phyloP scores from a whole-genome alignment of 2,329 filamentous ascomycete genomes.

The Claviceps citrina region DNA sequence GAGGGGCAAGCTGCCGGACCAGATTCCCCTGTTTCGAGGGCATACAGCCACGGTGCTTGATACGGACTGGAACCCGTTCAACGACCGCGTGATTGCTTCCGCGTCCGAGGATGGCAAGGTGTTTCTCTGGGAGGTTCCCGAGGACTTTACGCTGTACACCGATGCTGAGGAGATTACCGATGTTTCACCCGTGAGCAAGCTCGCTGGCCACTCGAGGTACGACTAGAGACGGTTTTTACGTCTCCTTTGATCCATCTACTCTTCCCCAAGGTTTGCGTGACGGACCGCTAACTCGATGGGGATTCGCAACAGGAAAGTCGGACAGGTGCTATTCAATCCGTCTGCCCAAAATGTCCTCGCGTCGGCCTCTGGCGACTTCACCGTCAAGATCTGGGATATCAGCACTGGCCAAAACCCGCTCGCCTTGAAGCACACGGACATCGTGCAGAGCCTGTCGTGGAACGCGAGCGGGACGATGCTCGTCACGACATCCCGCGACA shows the following conservation, averaged over 20 bases:
- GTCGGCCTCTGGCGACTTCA: conserved; percentile 87
- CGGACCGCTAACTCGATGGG: background rate
- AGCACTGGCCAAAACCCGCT: conserved; percentile 59
- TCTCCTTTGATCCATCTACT: background rate
- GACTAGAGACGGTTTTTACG: background rate
- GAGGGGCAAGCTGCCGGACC: conserved; percentile 78
- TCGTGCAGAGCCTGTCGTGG: conserved; percentile 92
- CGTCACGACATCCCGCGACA: conserved; percentile 89
- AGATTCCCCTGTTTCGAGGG: conserved; percentile 86
- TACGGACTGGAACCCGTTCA: conserved; percentile 97
- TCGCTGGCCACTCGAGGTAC: conserved; percentile 75
- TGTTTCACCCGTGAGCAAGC: conserved; percentile 64
- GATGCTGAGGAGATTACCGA: conserved; percentile 75
- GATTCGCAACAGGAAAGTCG: conserved; percentile 58
- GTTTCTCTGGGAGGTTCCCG: conserved; percentile 88
- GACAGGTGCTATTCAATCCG: conserved; percentile 95
- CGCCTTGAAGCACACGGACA: conserved; percentile 72
- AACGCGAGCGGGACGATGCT: conserved; percentile 75
- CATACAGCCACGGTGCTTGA: conserved; percentile 93
- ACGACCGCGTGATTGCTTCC: conserved; percentile 83
- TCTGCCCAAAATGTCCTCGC: conserved; percentile 90
- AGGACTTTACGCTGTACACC: conserved; percentile 69
- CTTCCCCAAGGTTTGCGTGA: background rate
- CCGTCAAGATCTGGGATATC: conserved; percentile 92
- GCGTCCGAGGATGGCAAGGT: conserved; percentile 95